Evolutionary conservation across 1,139 yeast species (phyloP).

Genomic region (Scheffersomyces lignicola): DNA sequence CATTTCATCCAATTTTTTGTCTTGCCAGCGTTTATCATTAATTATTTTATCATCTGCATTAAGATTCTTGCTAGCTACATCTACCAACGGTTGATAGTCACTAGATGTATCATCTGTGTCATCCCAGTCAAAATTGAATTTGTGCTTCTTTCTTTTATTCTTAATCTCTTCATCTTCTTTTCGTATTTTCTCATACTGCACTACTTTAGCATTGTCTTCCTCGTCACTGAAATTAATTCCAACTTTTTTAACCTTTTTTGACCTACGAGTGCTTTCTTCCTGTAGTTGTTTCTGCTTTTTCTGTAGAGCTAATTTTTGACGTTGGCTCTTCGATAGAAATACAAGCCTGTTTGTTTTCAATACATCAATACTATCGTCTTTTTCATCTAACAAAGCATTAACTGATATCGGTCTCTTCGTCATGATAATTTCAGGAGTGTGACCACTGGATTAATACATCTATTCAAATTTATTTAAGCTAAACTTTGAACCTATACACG

Average conservation of each 20-base stretch:
- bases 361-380: constrained; percentile 23
- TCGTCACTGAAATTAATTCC: no score
- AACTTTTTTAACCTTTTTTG: no score
- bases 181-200: constrained; percentile 6
- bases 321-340: constrained; percentile 50
- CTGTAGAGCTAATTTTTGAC: constrained; percentile 35
- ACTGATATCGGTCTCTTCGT: constrained; percentile 38
- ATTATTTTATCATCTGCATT: constrained; percentile 15
- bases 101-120: constrained; percentile 62
- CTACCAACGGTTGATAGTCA: constrained; percentile 43
- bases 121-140: constrained; percentile 73
- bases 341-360: constrained; percentile 31
- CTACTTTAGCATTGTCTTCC: constrained; percentile 6
- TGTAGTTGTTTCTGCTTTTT: constrained; percentile 15
- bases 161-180: constrained; percentile 6
- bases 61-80: constrained; percentile 7
- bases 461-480: no score
- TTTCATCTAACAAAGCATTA: constrained; percentile 45
- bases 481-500: no score
- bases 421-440: constrained; percentile 11
- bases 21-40: constrained; percentile 59
- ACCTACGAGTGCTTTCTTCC: constrained; percentile 7
- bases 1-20: constrained; percentile 67
- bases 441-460: no score
- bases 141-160: no score